phyloP scores from a whole-genome alignment of 768 basidiomycete species.

The Hypsizygus marmoreus region DNA sequence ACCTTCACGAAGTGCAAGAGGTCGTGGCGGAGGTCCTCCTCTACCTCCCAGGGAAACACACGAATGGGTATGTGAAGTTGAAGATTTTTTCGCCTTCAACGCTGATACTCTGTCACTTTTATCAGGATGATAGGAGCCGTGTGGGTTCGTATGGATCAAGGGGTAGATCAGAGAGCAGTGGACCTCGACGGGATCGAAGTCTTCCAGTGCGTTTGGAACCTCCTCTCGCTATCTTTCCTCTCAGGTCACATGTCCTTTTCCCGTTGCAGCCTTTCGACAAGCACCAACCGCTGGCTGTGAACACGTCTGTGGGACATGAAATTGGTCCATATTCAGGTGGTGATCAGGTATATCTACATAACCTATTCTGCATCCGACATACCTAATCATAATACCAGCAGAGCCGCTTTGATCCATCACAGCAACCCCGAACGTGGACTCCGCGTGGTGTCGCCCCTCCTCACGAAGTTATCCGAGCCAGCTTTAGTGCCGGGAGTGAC shows the following conservation, averaged over 20 bases:
- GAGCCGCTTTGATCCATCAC: conserved; percentile 5
- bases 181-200: conserved; percentile 11
- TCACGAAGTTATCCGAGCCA: conserved; percentile 9
- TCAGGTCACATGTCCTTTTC: background rate
- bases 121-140: conserved; percentile 5
- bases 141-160: conserved; percentile 18
- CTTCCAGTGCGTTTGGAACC: conserved; percentile 15
- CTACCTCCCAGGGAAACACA: conserved; percentile 26
- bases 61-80: conserved; percentile 28
- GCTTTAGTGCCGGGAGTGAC: conserved; percentile 6
- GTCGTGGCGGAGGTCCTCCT: conserved; percentile 20
- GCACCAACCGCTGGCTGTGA: conserved; percentile 5
- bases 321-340: conserved; percentile 7
- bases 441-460: conserved; percentile 23
- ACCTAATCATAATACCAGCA: conserved; percentile 3
- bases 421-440: conserved; percentile 21
- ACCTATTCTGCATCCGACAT: background rate
- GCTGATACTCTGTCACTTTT: too few species aligned
- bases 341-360: conserved; percentile 8
- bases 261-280: conserved; percentile 9
- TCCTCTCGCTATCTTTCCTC: background rate
- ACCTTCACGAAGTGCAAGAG: conserved; percentile 12
- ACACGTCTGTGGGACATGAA: conserved; percentile 3
- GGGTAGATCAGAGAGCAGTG: conserved; percentile 11
- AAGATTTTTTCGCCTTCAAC: too few species aligned